Evolutionary conservation across 768 basidiomycete genomes (phyloP).

Genomic region (Phanerochaete carnosa): DNA sequence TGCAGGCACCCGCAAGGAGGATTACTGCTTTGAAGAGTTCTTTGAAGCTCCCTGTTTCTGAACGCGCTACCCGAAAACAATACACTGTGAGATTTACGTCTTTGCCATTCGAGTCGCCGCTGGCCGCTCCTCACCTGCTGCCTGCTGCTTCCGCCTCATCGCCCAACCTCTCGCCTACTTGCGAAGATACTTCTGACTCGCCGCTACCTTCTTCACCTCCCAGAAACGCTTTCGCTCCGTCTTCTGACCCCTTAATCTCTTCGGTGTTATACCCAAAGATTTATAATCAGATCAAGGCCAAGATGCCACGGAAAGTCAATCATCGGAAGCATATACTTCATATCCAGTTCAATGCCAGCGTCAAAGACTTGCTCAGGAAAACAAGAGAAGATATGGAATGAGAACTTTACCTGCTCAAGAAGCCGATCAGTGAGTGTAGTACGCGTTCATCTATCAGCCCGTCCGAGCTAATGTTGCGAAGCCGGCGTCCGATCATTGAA

Average conservation of each 20-base stretch:
- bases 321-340: conserved; percentile 24
- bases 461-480: neutral
- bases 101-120: neutral
- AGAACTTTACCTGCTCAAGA: conserved; percentile 45
- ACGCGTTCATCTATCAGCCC: neutral
- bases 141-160: conserved; percentile 11
- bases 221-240: no score
- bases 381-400: conserved; percentile 50
- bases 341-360: conserved; percentile 38
- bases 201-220: no score
- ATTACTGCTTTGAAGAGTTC: no score
- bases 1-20: neutral
- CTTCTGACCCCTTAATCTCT: no score
- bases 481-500: conserved; percentile 52
- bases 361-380: conserved; percentile 40
- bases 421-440: conserved; percentile 37
- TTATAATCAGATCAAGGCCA: neutral
- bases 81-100: neutral
- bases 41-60: no score
- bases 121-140: conserved; percentile 12
- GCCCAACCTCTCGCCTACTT: conserved; percentile 3
- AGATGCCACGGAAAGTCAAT: conserved; percentile 10
- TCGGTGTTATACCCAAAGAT: conserved; percentile 9
- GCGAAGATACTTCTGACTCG: no score
- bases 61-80: conserved; percentile 1